These are phyloP conservation scores for Flaveria linearis DNA, from an alignment of 129 eudicot genomes.

Conservation along the genomic window DNA sequence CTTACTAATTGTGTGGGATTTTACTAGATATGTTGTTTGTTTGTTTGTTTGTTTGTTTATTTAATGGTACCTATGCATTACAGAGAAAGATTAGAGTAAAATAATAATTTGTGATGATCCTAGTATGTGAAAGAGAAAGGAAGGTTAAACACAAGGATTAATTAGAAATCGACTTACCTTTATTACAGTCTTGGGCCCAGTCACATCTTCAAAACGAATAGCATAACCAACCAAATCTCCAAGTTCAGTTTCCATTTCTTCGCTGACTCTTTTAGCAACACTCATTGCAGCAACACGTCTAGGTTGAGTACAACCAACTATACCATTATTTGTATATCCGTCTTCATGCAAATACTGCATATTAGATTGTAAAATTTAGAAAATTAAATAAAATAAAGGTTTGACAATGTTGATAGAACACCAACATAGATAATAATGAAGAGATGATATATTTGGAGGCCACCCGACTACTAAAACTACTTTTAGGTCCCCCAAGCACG, in stretches of 20 bases:
- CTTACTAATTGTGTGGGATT: too few species aligned
- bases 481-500: background rate
- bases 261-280: slow-evolving; percentile 73
- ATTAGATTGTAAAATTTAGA: slow-evolving; percentile 3
- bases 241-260: slow-evolving; percentile 73
- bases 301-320: slow-evolving; percentile 82
- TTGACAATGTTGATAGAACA: too few species aligned
- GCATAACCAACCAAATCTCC: slow-evolving; percentile 71
- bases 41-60: background rate
- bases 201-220: slow-evolving; percentile 75
- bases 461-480: background rate
- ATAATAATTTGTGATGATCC: background rate
- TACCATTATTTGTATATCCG: slow-evolving; percentile 61
- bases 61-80: background rate
- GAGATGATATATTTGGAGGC: background rate
- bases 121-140: background rate
- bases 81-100: background rate
- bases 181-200: slow-evolving; percentile 60
- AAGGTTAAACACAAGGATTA: background rate
- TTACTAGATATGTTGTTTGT: background rate
- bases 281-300: slow-evolving; percentile 89
- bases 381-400: slow-evolving; percentile 4
- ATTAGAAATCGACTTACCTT: slow-evolving; percentile 42
- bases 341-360: slow-evolving; percentile 69
- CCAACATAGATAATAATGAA: background rate